Percentiles rank a stretch among this genome's conserved stretches.
These are phyloP conservation scores for Saitozyma sp. DNA, from an alignment of 768 basidiomycete genomes.

Conservation along the genomic window DNA sequence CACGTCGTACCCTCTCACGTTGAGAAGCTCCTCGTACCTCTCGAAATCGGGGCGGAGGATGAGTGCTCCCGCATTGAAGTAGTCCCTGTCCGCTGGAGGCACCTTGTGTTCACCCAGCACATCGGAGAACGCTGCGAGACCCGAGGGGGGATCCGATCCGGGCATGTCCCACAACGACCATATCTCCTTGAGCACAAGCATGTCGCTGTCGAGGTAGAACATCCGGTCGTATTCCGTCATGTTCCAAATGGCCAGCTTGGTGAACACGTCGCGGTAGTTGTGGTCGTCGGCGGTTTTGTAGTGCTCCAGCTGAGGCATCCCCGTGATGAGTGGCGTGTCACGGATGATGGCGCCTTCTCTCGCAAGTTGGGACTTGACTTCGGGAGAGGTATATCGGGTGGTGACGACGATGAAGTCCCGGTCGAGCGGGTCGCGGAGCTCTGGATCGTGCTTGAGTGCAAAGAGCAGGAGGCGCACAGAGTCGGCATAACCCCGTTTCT, in stretches of 20 bases:
- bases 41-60: constrained; percentile 1
- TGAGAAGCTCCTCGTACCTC: constrained; percentile 11
- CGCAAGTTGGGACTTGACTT: constrained; percentile 1
- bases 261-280: background rate
- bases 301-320: background rate
- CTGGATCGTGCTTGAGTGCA: constrained; percentile 7
- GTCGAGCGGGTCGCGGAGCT: constrained; percentile 1
- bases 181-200: constrained; percentile 2
- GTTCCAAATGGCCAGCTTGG: constrained; percentile 6
- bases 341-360: constrained; percentile 1
- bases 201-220: constrained; percentile 10
- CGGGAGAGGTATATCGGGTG: background rate
- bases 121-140: constrained; percentile 4
- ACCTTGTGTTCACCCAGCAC: background rate
- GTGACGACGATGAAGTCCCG: constrained; percentile 12
- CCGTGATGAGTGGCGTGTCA: background rate
- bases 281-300: background rate
- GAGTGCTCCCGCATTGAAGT: constrained; percentile 18
- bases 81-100: constrained; percentile 32
- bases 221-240: constrained; percentile 13
- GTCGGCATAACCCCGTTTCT: constrained; percentile 1
- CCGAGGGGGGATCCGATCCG: background rate
- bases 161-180: constrained; percentile 8
- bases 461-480: constrained; percentile 8
- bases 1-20: background rate